Conservation (phyloP, 345 rosid species). For the Acer saccharum region DNA sequence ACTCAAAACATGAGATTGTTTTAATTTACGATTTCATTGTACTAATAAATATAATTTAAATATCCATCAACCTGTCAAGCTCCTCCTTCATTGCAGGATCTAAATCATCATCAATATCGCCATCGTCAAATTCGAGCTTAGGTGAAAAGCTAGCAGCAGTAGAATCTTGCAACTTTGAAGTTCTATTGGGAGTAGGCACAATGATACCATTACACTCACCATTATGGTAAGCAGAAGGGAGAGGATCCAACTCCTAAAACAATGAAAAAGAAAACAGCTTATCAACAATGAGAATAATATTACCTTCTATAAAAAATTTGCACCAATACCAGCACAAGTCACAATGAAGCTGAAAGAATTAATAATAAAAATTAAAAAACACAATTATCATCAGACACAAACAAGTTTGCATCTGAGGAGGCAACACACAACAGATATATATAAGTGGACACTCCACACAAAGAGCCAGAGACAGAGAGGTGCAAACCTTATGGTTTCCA, state of each 20-base stretch:
- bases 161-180: constrained; percentile 43
- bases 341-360: background rate
- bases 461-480: constrained; percentile 9
- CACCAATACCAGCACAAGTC: constrained; percentile 4
- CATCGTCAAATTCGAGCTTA: constrained; percentile 53
- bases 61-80: constrained; percentile 52
- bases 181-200: constrained; percentile 27
- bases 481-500: constrained; percentile 36
- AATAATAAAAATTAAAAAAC: background rate
- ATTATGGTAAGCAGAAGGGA: constrained; percentile 28
- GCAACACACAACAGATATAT: background rate
- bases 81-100: constrained; percentile 63
- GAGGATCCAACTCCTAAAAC: constrained; percentile 37
- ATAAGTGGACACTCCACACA: background rate
- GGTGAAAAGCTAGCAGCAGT: constrained; percentile 30
- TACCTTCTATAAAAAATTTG: background rate
- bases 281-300: background rate
- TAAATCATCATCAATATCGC: constrained; percentile 55
- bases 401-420: background rate
- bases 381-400: background rate
- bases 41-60: constrained; percentile 1
- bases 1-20: background rate
- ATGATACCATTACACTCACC: constrained; percentile 23
- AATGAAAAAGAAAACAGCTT: constrained; percentile 9
- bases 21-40: background rate